These are phyloP conservation scores for Ophiognomonia clavigignenti-juglandacearum DNA, from an alignment of 2,329 filamentous ascomycete species.

Conservation along the genomic window DNA sequence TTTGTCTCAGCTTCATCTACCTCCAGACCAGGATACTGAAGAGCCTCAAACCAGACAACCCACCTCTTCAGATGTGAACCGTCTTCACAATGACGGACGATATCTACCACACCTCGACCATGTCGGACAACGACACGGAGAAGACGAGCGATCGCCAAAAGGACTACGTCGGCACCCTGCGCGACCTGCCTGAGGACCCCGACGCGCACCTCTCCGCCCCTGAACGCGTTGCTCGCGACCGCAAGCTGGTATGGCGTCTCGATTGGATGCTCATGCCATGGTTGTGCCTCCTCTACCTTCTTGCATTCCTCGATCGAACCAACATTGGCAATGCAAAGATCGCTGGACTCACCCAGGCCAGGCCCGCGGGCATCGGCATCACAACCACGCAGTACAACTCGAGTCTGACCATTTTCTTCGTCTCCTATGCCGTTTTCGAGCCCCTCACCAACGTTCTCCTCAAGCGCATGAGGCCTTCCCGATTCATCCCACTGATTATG, in stretches of 20 bases:
- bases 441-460: conserved; percentile 74
- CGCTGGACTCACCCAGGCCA: conserved; percentile 35
- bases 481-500: conserved; percentile 83
- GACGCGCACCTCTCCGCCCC: conserved; percentile 26
- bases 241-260: conserved; percentile 26
- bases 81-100: background rate
- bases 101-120: background rate
- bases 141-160: conserved; percentile 14
- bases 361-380: conserved; percentile 50
- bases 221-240: conserved; percentile 26
- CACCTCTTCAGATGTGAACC: background rate
- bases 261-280: conserved; percentile 31
- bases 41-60: background rate
- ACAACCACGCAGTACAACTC: conserved; percentile 64
- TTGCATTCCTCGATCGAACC: conserved; percentile 70
- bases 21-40: background rate
- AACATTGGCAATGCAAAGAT: conserved; percentile 72
- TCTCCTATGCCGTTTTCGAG: conserved; percentile 78
- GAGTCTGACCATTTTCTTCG: conserved; percentile 77
- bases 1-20: background rate
- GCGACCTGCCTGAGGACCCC: conserved; percentile 25
- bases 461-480: conserved; percentile 67
- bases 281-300: conserved; percentile 61
- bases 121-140: conserved; percentile 15
- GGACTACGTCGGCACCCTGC: conserved; percentile 7